Evolutionary conservation across 2,329 filamentous ascomycete genomes (phyloP).

Genomic region (Coleophoma crateriformis): DNA sequence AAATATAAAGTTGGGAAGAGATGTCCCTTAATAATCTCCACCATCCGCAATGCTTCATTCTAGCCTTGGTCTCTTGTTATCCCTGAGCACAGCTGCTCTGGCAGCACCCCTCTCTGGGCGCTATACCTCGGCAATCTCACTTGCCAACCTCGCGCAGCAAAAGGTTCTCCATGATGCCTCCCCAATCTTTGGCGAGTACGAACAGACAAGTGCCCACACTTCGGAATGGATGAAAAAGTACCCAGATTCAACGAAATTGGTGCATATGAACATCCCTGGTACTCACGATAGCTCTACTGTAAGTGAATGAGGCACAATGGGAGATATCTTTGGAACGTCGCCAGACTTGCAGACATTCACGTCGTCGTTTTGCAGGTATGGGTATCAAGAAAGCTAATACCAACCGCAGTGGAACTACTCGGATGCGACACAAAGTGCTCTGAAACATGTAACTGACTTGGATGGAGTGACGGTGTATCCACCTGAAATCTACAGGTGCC

Average conservation of each 20-base stretch:
- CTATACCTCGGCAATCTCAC: constrained; percentile 1
- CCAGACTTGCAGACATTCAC: too few species aligned
- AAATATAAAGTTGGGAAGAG: too few species aligned
- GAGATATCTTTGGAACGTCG: too few species aligned
- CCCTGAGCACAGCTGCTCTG: too few species aligned
- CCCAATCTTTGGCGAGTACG: constrained; percentile 35
- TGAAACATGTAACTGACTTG: constrained; percentile 33
- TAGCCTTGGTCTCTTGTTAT: too few species aligned
- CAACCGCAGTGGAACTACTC: constrained; percentile 46
- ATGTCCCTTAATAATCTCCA: too few species aligned
- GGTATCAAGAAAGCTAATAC: too few species aligned
- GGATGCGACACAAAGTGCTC: constrained; percentile 31
- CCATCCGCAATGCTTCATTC: too few species aligned
- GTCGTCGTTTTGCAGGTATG: too few species aligned
- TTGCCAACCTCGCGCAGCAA: constrained; percentile 32
- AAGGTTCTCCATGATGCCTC: constrained; percentile 35
- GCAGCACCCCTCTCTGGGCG: too few species aligned
- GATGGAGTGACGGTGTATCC: constrained; percentile 25
- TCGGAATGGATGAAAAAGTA: constrained; percentile 40
- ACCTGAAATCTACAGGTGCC: constrained; percentile 35
- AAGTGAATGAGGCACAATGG: too few species aligned
- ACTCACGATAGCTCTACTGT: constrained; percentile 32
- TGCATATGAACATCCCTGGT: constrained; percentile 44
- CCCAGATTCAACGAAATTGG: constrained; percentile 34
- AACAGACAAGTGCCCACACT: constrained; percentile 15